Conservation (phyloP, 805 yeast species). For the Wickerhamiella sergipiensis region DNA sequence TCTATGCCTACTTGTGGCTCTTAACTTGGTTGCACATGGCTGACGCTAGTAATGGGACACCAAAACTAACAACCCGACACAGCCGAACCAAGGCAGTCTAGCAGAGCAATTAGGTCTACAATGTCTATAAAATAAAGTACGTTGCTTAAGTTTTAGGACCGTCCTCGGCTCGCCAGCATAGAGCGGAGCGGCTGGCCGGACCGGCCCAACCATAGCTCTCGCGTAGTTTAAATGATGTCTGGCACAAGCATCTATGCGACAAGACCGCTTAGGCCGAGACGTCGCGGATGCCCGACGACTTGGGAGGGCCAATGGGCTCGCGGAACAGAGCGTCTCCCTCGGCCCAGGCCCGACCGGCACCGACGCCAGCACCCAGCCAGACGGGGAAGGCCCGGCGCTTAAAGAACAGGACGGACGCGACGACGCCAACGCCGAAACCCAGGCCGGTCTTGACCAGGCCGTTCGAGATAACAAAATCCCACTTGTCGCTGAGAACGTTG, state of each 20-base stretch:
- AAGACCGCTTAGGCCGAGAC: slow-evolving; percentile 19
- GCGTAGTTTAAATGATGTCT: no score
- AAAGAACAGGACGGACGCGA: slow-evolving; percentile 79
- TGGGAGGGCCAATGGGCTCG: slow-evolving; percentile 6
- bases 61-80: no score
- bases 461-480: slow-evolving; percentile 96
- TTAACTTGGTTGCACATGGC: background rate
- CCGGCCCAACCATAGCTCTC: no score
- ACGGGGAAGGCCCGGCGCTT: slow-evolving; percentile 95
- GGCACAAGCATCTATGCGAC: no score
- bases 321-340: slow-evolving; percentile 98
- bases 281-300: slow-evolving; percentile 22
- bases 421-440: slow-evolving; percentile 94
- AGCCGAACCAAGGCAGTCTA: background rate
- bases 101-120: background rate
- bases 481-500: slow-evolving; percentile 27
- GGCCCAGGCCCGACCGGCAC: slow-evolving; percentile 93
- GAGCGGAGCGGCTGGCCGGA: background rate
- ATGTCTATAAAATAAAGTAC: background rate
- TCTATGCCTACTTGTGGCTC: background rate
- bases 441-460: slow-evolving; percentile 87
- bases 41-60: no score
- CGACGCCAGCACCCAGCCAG: slow-evolving; percentile 95
- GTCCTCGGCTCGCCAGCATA: background rate
- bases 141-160: background rate